These are phyloP conservation scores for Rhizoctonia solani DNA, from an alignment of 1,284 basidiomycete species.

Conservation along the genomic window DNA sequence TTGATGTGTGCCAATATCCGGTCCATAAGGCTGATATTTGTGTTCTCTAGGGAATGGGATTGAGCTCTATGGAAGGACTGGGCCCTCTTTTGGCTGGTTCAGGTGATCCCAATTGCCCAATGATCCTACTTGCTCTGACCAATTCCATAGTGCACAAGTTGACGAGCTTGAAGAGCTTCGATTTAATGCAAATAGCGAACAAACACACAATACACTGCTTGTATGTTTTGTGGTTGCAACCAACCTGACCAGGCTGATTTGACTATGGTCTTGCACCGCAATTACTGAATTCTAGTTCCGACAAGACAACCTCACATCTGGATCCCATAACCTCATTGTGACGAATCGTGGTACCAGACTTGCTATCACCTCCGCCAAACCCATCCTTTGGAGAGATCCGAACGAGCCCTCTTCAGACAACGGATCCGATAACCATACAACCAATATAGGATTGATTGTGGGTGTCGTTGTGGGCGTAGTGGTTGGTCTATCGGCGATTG, in stretches of 20 bases:
- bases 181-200: constrained; percentile 4
- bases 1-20: background rate
- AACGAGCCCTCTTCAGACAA: background rate
- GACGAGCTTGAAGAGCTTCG: background rate
- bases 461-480: constrained; percentile 5
- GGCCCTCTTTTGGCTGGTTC: background rate
- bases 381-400: constrained; percentile 1
- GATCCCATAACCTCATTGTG: constrained; percentile 9
- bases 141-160: constrained; percentile 11
- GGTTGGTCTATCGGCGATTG: background rate
- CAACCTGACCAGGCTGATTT: background rate
- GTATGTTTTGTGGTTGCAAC: background rate
- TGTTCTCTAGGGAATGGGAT: constrained; percentile 20
- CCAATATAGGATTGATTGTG: background rate
- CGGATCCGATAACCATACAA: background rate
- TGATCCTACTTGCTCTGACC: background rate
- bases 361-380: background rate
- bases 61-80: background rate
- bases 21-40: no score
- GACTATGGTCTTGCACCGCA: background rate
- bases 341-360: constrained; percentile 9
- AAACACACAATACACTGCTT: constrained; percentile 1
- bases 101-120: background rate
- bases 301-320: background rate
- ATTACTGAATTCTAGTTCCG: constrained; percentile 8